Evolutionary conservation across 345 rosid species (phyloP).

Genomic region (Triadica sebifera): DNA sequence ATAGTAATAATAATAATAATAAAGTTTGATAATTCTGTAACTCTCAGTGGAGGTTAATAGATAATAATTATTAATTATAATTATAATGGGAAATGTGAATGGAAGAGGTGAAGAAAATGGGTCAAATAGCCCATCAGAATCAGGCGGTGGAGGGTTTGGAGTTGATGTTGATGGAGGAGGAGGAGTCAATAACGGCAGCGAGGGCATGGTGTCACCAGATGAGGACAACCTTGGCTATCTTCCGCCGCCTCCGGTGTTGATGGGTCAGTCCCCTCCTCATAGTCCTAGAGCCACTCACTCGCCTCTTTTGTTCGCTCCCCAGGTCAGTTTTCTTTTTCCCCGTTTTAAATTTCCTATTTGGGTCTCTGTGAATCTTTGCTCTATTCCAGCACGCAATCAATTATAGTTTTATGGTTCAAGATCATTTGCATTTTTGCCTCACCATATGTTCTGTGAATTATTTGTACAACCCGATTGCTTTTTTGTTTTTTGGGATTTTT

Average conservation of each 20-base stretch:
- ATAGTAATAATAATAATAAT: background rate
- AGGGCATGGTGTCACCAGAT: slow-evolving; percentile 45
- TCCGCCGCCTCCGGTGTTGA: slow-evolving; percentile 43
- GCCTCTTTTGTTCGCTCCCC: slow-evolving; percentile 94
- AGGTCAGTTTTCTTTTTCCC: slow-evolving; percentile 40
- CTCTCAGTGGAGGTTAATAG: slow-evolving; percentile 1
- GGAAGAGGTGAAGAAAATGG: slow-evolving; percentile 87
- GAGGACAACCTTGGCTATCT: slow-evolving; percentile 24
- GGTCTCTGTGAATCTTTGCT: background rate
- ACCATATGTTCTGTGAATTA: background rate
- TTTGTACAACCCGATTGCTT: too few species aligned
- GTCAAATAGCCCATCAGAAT: slow-evolving; percentile 43
- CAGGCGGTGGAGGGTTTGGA: slow-evolving; percentile 12
- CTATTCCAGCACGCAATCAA: background rate
- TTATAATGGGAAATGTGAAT: slow-evolving; percentile 87
- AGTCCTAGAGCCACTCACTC: slow-evolving; percentile 79
- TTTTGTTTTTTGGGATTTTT: background rate
- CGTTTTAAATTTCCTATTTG: background rate
- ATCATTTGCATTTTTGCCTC: background rate
- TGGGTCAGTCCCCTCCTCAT: slow-evolving; percentile 95
- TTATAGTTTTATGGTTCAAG: background rate
- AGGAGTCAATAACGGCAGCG: slow-evolving; percentile 31
- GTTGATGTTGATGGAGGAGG: slow-evolving; percentile 46
- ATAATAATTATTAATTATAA: background rate
- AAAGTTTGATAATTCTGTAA: background rate